Conservation (phyloP, 805 yeast species). For the Lipomyces oligophaga region DNA sequence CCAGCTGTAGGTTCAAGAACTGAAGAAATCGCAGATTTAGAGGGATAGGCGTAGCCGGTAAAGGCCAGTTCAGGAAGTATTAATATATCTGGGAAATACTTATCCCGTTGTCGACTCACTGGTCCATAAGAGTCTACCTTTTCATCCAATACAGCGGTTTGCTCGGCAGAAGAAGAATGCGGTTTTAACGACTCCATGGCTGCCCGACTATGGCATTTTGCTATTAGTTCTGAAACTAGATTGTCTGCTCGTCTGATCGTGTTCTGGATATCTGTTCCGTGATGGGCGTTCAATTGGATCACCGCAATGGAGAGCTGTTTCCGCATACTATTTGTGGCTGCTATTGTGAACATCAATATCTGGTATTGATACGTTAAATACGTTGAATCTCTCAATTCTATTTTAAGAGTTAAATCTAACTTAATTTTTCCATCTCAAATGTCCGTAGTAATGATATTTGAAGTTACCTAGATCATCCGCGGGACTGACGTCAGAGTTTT, state of each 20-base stretch:
- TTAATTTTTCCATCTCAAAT: too few species aligned
- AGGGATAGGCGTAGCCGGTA: slow-evolving; percentile 62
- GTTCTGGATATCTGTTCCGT: slow-evolving; percentile 15
- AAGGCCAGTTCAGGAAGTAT: slow-evolving; percentile 80
- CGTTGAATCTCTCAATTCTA: too few species aligned
- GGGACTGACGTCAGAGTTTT: too few species aligned
- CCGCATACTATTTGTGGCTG: too few species aligned
- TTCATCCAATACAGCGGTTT: too few species aligned
- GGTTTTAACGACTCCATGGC: background rate
- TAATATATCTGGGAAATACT: slow-evolving; percentile 48
- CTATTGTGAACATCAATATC: too few species aligned
- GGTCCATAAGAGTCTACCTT: too few species aligned
- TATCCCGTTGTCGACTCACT: too few species aligned
- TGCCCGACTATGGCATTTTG: background rate
- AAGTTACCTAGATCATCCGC: too few species aligned
- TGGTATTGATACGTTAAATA: too few species aligned
- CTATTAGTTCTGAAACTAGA: background rate
- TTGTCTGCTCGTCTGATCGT: slow-evolving; percentile 17
- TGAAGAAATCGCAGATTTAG: slow-evolving; percentile 50
- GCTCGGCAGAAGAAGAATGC: background rate
- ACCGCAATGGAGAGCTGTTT: slow-evolving; percentile 16
- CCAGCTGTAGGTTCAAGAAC: slow-evolving; percentile 48
- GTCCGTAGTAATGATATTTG: too few species aligned
- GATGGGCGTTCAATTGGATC: slow-evolving; percentile 21
- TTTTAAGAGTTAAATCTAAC: too few species aligned